A percentile compares a stretch with the other conserved stretches of the same genome.
These are phyloP conservation scores for Dactylellina sp. DNA, from an alignment of 2,329 filamentous ascomycete species.

Conservation along the genomic window DNA sequence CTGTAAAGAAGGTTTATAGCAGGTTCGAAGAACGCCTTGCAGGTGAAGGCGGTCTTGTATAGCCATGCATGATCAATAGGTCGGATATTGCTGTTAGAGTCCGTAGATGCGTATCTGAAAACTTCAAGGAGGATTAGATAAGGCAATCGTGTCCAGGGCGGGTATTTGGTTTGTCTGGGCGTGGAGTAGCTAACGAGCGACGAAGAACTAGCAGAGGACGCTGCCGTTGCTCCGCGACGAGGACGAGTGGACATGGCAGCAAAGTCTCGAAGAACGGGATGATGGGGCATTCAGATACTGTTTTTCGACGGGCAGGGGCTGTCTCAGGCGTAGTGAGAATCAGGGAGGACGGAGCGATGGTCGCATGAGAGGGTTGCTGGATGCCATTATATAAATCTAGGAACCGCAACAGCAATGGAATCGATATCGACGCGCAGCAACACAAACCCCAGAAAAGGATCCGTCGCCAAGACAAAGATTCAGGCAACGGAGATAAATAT, in stretches of 20 bases:
- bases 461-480: conserved; percentile 24
- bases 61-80: conserved; percentile 44
- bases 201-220: conserved; percentile 3
- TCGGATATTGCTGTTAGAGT: conserved; percentile 6
- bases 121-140: conserved; percentile 40
- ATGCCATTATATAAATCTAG: conserved; percentile 5
- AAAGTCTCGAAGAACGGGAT: conserved; percentile 9
- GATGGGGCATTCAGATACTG: neutral
- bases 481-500: conserved; percentile 35
- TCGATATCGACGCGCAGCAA: conserved; percentile 31
- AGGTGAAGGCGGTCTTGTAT: conserved; percentile 38
- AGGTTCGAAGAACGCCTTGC: conserved; percentile 44
- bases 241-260: conserved; percentile 21
- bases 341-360: conserved; percentile 24
- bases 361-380: neutral
- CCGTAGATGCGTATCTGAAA: conserved; percentile 42
- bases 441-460: conserved; percentile 20
- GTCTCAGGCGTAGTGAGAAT: conserved; percentile 9
- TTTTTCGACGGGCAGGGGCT: neutral
- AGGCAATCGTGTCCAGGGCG: conserved; percentile 32
- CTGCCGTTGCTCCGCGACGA: conserved; percentile 9
- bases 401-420: neutral
- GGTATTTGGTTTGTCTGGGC: conserved; percentile 45
- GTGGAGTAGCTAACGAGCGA: conserved; percentile 22
- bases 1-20: conserved; percentile 46